Evolutionary conservation across 257 asterid species (phyloP).

Genomic region (Solanum etuberosum): DNA sequence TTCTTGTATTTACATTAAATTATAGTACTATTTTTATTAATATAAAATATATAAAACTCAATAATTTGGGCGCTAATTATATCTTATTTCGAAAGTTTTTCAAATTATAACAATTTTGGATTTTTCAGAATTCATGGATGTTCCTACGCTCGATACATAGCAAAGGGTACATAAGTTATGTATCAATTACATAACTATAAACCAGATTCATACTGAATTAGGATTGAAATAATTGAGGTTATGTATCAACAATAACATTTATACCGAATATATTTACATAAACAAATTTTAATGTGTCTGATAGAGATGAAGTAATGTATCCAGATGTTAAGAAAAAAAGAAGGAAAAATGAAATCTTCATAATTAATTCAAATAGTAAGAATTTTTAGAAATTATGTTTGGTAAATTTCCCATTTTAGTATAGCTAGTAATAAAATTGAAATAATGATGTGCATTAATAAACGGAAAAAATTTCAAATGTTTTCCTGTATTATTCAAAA

Average conservation of each 20-base stretch:
- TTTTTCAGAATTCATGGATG: background rate
- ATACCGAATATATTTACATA: background rate
- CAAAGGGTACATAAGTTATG: background rate
- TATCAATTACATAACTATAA: background rate
- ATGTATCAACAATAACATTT: background rate
- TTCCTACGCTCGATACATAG: background rate
- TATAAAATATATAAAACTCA: too few species aligned
- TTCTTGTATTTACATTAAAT: background rate
- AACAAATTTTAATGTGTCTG: too few species aligned
- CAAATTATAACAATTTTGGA: too few species aligned
- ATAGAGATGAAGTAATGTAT: background rate
- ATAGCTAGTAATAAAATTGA: background rate
- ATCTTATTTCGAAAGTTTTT: too few species aligned
- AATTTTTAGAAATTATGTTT: background rate
- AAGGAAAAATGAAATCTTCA: background rate
- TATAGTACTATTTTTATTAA: background rate
- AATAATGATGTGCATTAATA: background rate
- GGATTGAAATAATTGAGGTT: too few species aligned
- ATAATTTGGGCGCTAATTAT: too few species aligned
- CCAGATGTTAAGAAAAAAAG: too few species aligned
- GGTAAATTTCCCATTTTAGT: background rate
- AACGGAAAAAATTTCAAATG: background rate
- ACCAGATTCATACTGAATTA: background rate
- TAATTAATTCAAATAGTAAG: background rate
- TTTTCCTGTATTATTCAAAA: background rate